A percentile compares a stretch with the other conserved stretches of the same genome.
phyloP scores from a whole-genome alignment of 2,329 filamentous ascomycete genomes.

The Pseudogymnoascus sp. region DNA sequence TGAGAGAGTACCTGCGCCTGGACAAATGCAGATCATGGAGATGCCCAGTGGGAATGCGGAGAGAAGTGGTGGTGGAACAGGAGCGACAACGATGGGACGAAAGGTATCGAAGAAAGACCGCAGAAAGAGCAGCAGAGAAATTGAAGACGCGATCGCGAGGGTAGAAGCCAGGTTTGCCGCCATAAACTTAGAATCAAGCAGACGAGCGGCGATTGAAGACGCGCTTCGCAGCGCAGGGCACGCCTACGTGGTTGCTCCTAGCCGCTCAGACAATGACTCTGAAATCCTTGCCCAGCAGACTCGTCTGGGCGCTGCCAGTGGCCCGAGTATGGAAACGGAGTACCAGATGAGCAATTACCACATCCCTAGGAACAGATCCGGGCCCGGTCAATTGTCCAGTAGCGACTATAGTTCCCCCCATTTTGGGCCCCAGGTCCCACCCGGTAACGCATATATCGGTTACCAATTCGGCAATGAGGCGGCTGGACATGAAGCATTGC shows the following conservation, averaged over 20 bases:
- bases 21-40: not conserved
- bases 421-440: not conserved
- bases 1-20: not conserved
- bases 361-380: not conserved
- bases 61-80: not conserved
- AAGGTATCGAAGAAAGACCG: not conserved
- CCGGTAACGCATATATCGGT: not conserved
- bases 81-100: not conserved
- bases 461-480: not conserved
- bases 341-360: slow-evolving; percentile 17
- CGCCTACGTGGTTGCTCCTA: not conserved
- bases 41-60: not conserved
- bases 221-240: not conserved
- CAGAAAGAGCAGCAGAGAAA: slow-evolving; percentile 3
- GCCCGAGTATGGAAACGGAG: slow-evolving; percentile 24
- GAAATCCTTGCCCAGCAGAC: not conserved
- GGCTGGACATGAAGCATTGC: not conserved
- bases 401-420: not conserved
- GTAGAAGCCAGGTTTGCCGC: not conserved
- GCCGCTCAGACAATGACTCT: not conserved
- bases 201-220: not conserved
- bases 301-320: not conserved
- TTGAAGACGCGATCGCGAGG: slow-evolving; percentile 6
- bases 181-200: not conserved
- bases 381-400: not conserved